Percentiles rank a stretch among this genome's conserved stretches.
Conservation (phyloP, 768 basidiomycete species). For the Lentinula sp. region DNA sequence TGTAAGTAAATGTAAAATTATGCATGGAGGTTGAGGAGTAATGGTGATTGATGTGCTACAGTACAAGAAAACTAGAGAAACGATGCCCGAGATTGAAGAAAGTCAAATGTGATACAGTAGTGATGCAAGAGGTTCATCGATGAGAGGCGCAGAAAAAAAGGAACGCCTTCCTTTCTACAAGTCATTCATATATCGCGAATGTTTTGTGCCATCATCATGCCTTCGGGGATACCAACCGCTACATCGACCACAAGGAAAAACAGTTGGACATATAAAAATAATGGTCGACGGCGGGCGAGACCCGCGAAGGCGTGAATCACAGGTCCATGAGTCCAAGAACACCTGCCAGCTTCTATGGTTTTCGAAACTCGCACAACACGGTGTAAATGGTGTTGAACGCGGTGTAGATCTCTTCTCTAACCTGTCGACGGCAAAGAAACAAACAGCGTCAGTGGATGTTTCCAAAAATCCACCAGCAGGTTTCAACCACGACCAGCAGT, state of each 20-base stretch:
- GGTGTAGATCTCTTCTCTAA: conserved; percentile 98
- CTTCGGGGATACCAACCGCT: background rate
- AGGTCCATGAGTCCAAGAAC: background rate
- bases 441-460: conserved; percentile 39
- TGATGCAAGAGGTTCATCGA: background rate
- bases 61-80: background rate
- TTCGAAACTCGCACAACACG: conserved; percentile 92
- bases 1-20: background rate
- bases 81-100: conserved; percentile 1
- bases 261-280: background rate
- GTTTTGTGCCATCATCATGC: background rate
- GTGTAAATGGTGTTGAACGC: conserved; percentile 99
- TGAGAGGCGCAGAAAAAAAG: background rate
- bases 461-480: conserved; percentile 38
- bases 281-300: background rate
- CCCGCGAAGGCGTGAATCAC: background rate
- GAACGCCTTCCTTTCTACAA: background rate
- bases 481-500: background rate
- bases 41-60: background rate
- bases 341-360: conserved; percentile 35
- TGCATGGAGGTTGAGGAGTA: conserved; percentile 1
- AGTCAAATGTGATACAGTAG: conserved; percentile 6
- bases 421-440: conserved; percentile 42
- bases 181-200: background rate
- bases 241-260: background rate